Base-by-base conservation (phyloP, 441 rosid species). In the Macaranga tanarius region DNA sequence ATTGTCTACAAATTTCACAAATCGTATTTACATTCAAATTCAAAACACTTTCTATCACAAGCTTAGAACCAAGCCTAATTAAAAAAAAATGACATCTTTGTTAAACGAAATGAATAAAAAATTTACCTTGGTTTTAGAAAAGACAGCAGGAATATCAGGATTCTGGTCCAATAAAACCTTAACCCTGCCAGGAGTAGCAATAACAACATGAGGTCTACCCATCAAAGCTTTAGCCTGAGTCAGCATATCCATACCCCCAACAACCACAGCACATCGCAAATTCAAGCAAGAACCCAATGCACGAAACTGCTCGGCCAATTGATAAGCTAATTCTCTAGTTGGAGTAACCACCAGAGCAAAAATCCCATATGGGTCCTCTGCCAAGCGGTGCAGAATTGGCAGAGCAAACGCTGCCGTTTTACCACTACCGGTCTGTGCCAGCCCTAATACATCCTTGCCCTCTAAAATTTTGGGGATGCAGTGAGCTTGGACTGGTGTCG, bases 391-490 rank as follows among this genome's bases (percentile, higher is more conserved):
- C 63, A 95, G 86, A 51, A 95, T 93, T 0, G 98, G 99, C 23
- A 95, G 76, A 13, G 96, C 99, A 78, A 92, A 95, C 19, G 98
- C 93, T 16, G 96, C 99, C 20, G 98, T 91, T 85, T 95, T 95
- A 26, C 98, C 99, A 59, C 95, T 88, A 8, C 99, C 97, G 0
- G 97, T 92, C 80, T 92, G 96, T 7, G 98, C 98, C 66, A 95
- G 84, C 2, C 98, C 97, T 13, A 95, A 64, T 44, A 95, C 96
- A 83, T 92, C 98, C 8, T 87, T 78, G 7, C 97, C 95, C 0
- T 80, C 86, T 1, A 92, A 77, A 59, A 92, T 91, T 76, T 84
- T 85, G 4, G 98, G 96, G 67, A 92, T 78, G 79, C 99, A 95
- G 77, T 91, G 93, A 58, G 85, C 75, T 72, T 95, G 99, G 26